Evolutionary conservation across 1,284 basidiomycete genomes (phyloP), one percentile per base, ranked within the genome.

Genomic region (Ceratobasidium sp.): DNA sequence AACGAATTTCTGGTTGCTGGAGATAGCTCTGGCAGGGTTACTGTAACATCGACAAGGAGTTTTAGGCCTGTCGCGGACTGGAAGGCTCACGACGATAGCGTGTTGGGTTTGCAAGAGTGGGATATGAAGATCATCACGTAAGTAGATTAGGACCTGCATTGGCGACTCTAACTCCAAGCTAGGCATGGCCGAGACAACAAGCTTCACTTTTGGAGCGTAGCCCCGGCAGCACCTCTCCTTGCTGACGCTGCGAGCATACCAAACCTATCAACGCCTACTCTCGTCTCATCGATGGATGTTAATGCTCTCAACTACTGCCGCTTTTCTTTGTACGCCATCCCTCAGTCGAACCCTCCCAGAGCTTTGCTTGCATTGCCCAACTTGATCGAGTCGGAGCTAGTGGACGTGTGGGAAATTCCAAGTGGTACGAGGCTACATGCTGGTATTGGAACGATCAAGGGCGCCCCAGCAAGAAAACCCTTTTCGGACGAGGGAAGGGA

Each of bases 241-340:
- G 87, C 85, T 29, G 85, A 85, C 10, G 84, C 86, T 1, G 87
- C 87, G 1, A 80, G 82, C 1, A 75, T 84, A 52, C 80, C 84
- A 1, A 83, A 79, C 15, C 77, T 84, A 12, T 80, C 81, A 1
- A 78, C 78, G 0, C 92, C 90, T 2, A 72, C 76, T 5, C 76
- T 92, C 5, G 75, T 79, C 1, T 88, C 87, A 73, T 89, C 89
- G 0, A 80, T 96, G 77, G 90, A 92, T 74, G 88, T 94, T 70
- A 97, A 96, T 77, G 87, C 93, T 1, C 82, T 96, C 72, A 96
- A 96, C 77, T 96, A 91, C 76, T 96, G 94, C 78, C 86, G 88
- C 0, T 94, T 96, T 76, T 85, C 87, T 3, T 75, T 91, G 0
- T 74, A 85, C 32, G 76, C 75, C 3, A 49, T 74, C n/a, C 57